phyloP scores from a whole-genome alignment of 345 rosid species.

The Bruguiera parviflora region DNA sequence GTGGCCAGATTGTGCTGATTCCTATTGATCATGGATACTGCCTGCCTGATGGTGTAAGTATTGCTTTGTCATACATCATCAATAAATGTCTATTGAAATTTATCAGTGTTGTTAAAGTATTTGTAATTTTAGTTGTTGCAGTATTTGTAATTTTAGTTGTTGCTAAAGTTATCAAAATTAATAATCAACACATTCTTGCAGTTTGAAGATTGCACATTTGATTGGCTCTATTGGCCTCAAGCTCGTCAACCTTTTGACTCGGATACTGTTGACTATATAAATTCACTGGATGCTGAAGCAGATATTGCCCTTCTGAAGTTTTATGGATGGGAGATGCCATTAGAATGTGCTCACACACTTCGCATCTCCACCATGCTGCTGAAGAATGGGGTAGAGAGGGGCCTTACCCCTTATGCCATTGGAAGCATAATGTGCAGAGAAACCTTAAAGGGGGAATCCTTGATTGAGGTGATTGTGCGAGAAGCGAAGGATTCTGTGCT shows the following conservation, averaged over 20 bases:
- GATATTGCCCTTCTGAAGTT: conserved; percentile 38
- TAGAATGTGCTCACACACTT: conserved; percentile 30
- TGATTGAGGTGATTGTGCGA: conserved; percentile 37
- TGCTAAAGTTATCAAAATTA: neutral
- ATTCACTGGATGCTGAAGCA: conserved; percentile 40
- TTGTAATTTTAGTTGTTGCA: too few species aligned
- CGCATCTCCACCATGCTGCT: conserved; percentile 42
- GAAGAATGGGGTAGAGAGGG: conserved; percentile 44
- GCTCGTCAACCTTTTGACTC: conserved; percentile 37
- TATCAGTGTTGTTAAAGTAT: too few species aligned
- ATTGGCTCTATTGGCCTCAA: conserved; percentile 54
- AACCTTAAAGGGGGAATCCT: conserved; percentile 33
- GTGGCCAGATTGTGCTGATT: conserved; percentile 29
- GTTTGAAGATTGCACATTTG: conserved; percentile 48
- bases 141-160: too few species aligned
- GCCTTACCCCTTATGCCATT: conserved; percentile 35
- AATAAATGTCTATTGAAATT: neutral
- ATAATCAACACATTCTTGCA: conserved; percentile 9
- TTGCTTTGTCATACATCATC: neutral
- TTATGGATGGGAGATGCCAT: conserved; percentile 38
- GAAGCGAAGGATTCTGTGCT: conserved; percentile 36
- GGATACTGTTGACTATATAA: conserved; percentile 35
- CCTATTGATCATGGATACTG: conserved; percentile 53
- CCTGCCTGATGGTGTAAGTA: conserved; percentile 45
- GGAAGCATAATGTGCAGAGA: conserved; percentile 45